phyloP scores from a whole-genome alignment of 441 rosid genomes.

The Breynia disticha region DNA sequence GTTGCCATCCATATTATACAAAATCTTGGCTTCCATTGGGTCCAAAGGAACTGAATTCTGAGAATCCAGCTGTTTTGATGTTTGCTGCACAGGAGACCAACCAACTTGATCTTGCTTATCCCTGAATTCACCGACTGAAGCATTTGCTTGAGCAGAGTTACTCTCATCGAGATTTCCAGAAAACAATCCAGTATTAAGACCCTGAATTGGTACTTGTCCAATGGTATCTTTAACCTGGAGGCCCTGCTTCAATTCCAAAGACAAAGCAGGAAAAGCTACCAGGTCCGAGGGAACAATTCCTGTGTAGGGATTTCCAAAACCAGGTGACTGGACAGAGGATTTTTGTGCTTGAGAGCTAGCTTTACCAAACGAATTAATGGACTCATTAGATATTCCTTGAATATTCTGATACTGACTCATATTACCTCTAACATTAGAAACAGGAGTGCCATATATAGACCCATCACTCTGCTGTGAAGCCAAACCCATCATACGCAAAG shows the following conservation, averaged over 20 bases:
- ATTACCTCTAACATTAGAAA: slow-evolving; percentile 37
- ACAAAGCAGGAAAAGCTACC: no score
- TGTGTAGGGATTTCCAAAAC: no score
- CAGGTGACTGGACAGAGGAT: no score
- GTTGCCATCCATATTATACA: slow-evolving; percentile 82
- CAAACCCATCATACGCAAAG: slow-evolving; percentile 29
- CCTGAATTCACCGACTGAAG: slow-evolving; percentile 30
- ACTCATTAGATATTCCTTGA: slow-evolving; percentile 21
- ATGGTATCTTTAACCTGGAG: no score
- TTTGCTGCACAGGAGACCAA: slow-evolving; percentile 27
- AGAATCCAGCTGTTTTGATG: slow-evolving; percentile 28
- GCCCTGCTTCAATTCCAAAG: no score
- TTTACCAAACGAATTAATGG: no score
- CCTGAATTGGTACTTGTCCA: no score
- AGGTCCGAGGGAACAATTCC: no score
- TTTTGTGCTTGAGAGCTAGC: no score
- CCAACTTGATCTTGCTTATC: slow-evolving; percentile 25
- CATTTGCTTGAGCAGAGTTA: slow-evolving; percentile 28
- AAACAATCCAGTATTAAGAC: slow-evolving; percentile 1
- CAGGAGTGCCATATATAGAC: slow-evolving; percentile 59
- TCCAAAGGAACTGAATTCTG: slow-evolving; percentile 67
- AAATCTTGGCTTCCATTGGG: slow-evolving; percentile 84
- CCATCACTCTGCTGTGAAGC: slow-evolving; percentile 56
- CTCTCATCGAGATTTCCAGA: slow-evolving; percentile 35
- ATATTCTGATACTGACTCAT: slow-evolving; percentile 31